phyloP scores from a whole-genome alignment of 164 flowering plant species.

The Chimonanthus salicifolius region DNA sequence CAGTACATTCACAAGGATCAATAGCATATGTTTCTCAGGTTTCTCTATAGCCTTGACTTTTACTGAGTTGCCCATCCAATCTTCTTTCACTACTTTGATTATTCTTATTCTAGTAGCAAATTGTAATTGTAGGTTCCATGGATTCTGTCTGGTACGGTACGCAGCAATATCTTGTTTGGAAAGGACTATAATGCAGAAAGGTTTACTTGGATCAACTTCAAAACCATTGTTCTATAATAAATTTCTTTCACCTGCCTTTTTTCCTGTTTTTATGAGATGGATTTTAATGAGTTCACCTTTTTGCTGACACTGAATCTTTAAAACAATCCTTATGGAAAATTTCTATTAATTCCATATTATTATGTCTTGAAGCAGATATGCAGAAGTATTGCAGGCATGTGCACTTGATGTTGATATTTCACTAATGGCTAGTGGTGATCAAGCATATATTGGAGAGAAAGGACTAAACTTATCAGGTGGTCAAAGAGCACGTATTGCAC shows the following conservation, averaged over 20 bases:
- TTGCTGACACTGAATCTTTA: neutral
- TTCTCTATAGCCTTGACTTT: constrained; percentile 3
- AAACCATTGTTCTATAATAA: neutral
- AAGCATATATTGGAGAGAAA: constrained; percentile 76
- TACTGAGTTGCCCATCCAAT: neutral
- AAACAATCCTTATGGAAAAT: neutral
- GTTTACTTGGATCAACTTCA: constrained; percentile 23
- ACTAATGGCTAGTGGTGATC: constrained; percentile 78
- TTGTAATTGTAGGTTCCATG: constrained; percentile 63
- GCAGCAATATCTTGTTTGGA: constrained; percentile 83
- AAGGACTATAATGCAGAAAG: constrained; percentile 55
- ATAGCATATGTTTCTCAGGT: constrained; percentile 93
- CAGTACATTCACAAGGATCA: constrained; percentile 45
- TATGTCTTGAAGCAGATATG: constrained; percentile 41
- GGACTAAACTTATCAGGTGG: constrained; percentile 94
- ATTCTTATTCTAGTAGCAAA: constrained; percentile 12
- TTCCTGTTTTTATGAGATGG: neutral
- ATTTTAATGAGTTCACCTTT: neutral
- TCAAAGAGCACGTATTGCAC: constrained; percentile 86
- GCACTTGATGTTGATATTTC: constrained; percentile 79
- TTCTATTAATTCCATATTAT: constrained; percentile 1
- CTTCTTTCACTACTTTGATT: neutral
- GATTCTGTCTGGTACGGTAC: constrained; percentile 85
- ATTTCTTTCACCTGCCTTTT: neutral
- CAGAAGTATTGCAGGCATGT: constrained; percentile 61